phyloP scores from a whole-genome alignment of 352 stramenopile species.

The Phytophthora cryptogea region DNA sequence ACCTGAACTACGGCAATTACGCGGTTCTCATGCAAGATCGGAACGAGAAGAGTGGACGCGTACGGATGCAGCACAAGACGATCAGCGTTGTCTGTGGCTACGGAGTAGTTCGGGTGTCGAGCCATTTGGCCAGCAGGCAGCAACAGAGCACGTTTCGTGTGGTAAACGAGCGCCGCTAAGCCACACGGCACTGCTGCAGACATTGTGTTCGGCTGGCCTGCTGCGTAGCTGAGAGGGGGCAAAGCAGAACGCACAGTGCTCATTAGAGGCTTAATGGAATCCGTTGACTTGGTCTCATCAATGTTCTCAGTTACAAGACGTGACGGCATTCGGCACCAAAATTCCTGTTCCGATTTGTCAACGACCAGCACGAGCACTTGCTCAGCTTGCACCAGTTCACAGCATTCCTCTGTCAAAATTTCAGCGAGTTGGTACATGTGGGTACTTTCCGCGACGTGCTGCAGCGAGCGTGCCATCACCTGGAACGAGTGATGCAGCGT shows the following conservation, averaged over 20 bases:
- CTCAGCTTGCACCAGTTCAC: conserved; percentile 55
- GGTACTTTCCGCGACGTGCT: conserved; percentile 53
- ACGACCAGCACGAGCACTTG: conserved; percentile 71
- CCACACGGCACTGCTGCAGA: conserved; percentile 41
- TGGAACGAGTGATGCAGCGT: conserved; percentile 67
- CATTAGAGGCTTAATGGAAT: conserved; percentile 21
- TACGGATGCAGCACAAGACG: conserved; percentile 58
- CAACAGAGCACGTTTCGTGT: conserved; percentile 67
- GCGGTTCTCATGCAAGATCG: conserved; percentile 43
- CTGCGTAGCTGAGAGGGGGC: conserved; percentile 24
- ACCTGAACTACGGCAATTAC: conserved; percentile 63
- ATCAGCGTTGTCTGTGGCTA: conserved; percentile 60
- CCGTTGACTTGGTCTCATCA: conserved; percentile 21
- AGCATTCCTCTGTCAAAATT: conserved; percentile 50
- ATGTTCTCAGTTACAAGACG: conserved; percentile 4
- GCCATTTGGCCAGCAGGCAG: conserved; percentile 51
- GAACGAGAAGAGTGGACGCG: conserved; percentile 64
- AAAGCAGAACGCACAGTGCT: conserved; percentile 51
- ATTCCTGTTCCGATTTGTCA: conserved; percentile 74
- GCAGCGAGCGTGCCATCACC: conserved; percentile 54
- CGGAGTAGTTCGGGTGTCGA: conserved; percentile 58
- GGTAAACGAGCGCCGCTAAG: conserved; percentile 67
- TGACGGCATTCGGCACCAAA: conserved; percentile 69
- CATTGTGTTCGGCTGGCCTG: neutral
- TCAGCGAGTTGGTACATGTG: conserved; percentile 68